phyloP scores from a whole-genome alignment of 2,329 filamentous ascomycete species.

The Cercospora sesami region DNA sequence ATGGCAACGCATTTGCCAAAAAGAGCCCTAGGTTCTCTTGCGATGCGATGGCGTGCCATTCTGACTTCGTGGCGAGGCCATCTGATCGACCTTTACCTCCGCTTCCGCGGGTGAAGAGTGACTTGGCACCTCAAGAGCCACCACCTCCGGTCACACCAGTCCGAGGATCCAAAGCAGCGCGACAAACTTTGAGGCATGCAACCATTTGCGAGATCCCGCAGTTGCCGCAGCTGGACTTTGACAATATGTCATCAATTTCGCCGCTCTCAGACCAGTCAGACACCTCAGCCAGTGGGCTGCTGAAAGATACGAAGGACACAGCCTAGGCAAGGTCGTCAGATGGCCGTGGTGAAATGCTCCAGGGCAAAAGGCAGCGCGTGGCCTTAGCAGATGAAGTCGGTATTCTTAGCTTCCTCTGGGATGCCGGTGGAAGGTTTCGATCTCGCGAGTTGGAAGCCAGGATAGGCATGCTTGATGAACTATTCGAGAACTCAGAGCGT shows the following conservation, averaged over 20 bases:
- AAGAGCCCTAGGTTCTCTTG: not conserved
- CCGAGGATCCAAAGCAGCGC: not conserved
- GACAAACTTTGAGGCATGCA: not conserved
- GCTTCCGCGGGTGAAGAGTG: slow-evolving; percentile 12
- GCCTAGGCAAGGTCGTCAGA: not conserved
- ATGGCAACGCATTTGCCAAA: not conserved
- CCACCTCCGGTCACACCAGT: slow-evolving; percentile 13
- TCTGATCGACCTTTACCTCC: slow-evolving; percentile 7
- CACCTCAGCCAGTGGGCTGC: not conserved
- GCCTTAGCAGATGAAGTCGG: not conserved
- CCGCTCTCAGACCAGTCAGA: slow-evolving; percentile 6
- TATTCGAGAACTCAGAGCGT: not conserved
- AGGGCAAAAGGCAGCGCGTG: not conserved
- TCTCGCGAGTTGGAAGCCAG: not conserved
- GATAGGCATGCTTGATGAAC: not conserved
- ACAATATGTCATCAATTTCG: slow-evolving; percentile 11
- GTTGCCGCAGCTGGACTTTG: not conserved
- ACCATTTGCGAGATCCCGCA: not conserved
- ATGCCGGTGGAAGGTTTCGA: not conserved
- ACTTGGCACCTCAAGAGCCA: slow-evolving; percentile 3
- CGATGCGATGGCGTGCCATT: not conserved
- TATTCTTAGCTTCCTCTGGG: not conserved
- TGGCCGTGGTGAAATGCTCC: not conserved
- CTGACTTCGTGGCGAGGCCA: not conserved
- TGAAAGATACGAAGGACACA: not conserved